Evolutionary conservation across 2,329 filamentous ascomycete species (phyloP), one percentile per base, ranked within the genome.

Genomic region (Aureobasidium sp.): DNA sequence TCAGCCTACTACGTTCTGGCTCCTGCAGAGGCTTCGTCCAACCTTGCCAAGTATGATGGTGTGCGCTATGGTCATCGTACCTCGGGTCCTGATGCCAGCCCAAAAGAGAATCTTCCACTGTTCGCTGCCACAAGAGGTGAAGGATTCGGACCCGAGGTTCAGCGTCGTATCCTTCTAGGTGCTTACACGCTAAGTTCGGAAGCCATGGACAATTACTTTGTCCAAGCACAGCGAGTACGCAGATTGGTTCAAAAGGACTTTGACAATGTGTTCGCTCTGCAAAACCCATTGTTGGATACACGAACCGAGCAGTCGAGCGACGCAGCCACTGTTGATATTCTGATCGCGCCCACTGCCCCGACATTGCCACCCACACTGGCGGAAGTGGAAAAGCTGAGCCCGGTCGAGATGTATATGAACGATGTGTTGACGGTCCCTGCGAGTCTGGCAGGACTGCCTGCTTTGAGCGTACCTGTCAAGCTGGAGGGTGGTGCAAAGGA

Each of bases 401-500:
- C 81, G 0, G 76, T 96, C n/a, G 85, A 93, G 68, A 83, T 83
- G 1, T 97, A 97, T 71, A 89, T 89, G 79, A 96, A 94, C 69
- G 94, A 99, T 75, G 88, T 97, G 1, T 93, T 97, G 68, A 97
- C 94, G 0, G 93, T 99, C 1, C 94, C 94, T 1, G 91, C 93
- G 2, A 97, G 91, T 75, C 78, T 99, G 66, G 94, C 93, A 0
- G 94, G 94, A 0, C 77, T 99, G 61, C 94, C 94, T 3, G 90
- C 92, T 11, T 83, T 97, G 55, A 97, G 89, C 67, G 80, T 99
- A 11, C 93, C 94, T 0, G 79, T 88, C 65, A 42, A 59, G 27
- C 64, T 60, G 1, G 44, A 66, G 37, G 67, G 62, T 29, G 59
- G 60, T 34, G 61, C 45, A 30, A 45, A 5, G 25, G 54, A 54